Percentiles rank a stretch among this genome's conserved stretches.
Conservation (phyloP, 1,284 basidiomycete species). For the Trichosporon asahii region DNA sequence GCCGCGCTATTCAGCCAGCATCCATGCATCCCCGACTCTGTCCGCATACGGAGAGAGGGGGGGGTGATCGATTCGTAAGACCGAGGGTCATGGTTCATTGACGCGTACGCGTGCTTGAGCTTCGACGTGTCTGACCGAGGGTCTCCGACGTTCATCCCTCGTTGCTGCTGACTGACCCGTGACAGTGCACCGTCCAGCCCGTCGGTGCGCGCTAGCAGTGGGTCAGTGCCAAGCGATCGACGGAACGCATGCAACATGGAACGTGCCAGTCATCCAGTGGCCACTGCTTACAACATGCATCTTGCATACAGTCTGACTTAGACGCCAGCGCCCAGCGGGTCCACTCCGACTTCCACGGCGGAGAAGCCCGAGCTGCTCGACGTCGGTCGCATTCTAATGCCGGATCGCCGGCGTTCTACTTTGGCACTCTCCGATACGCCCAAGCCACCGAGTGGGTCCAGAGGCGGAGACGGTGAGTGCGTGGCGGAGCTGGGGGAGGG, state of each 20-base stretch:
- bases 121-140: neutral
- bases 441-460: constrained; percentile 21
- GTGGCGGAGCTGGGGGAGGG: neutral
- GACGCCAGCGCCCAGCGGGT: constrained; percentile 19
- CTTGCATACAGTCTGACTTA: neutral
- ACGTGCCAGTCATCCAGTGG: neutral
- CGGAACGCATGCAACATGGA: neutral
- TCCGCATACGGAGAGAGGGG: neutral
- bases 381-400: constrained; percentile 11
- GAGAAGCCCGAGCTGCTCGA: neutral
- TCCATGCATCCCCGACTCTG: neutral
- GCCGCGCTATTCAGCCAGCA: neutral
- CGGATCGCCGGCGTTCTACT: constrained; percentile 5
- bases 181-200: neutral
- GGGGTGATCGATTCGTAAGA: neutral
- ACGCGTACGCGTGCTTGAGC: neutral
- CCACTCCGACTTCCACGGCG: constrained; percentile 15
- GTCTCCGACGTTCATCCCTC: neutral
- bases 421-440: constrained; percentile 12
- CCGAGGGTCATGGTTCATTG: neutral
- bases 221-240: neutral
- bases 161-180: neutral
- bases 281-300: neutral
- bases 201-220: neutral
- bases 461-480: neutral